Conservation (phyloP, 768 basidiomycete species). For the Omphalotus guepiniiformis region DNA sequence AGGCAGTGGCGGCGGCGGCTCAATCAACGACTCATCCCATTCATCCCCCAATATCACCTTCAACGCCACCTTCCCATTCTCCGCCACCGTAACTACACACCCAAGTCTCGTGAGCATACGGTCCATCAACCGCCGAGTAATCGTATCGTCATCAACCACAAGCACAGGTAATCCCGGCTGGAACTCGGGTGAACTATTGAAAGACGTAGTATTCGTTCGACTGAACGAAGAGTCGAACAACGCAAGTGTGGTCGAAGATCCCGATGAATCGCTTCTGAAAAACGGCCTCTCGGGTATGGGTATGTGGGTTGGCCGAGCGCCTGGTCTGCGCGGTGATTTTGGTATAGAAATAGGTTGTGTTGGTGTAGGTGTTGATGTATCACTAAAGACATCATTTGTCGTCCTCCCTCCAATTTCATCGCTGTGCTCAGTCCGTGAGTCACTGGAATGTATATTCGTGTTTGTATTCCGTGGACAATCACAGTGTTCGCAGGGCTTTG, state of each 20-base stretch:
- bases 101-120: slow-evolving; percentile 62
- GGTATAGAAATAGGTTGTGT: no score
- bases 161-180: slow-evolving; percentile 30
- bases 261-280: neutral
- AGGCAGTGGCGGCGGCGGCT: neutral
- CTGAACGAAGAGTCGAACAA: slow-evolving; percentile 4
- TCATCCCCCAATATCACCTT: slow-evolving; percentile 43
- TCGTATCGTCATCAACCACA: slow-evolving; percentile 62
- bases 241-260: neutral
- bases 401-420: no score
- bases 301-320: slow-evolving; percentile 2
- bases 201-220: neutral
- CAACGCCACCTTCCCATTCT: slow-evolving; percentile 62
- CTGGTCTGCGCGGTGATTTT: no score
- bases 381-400: no score
- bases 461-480: no score
- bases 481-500: no score
- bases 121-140: slow-evolving; percentile 63
- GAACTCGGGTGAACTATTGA: neutral
- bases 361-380: no score
- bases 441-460: no score
- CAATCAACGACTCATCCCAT: slow-evolving; percentile 8
- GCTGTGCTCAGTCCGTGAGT: no score
- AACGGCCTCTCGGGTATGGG: neutral
- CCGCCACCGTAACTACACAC: slow-evolving; percentile 55